Evolutionary conservation across 2,329 filamentous ascomycete genomes (phyloP), one percentile per base, ranked within the genome.

Genomic region (Akanthomyces uredinophilus): DNA sequence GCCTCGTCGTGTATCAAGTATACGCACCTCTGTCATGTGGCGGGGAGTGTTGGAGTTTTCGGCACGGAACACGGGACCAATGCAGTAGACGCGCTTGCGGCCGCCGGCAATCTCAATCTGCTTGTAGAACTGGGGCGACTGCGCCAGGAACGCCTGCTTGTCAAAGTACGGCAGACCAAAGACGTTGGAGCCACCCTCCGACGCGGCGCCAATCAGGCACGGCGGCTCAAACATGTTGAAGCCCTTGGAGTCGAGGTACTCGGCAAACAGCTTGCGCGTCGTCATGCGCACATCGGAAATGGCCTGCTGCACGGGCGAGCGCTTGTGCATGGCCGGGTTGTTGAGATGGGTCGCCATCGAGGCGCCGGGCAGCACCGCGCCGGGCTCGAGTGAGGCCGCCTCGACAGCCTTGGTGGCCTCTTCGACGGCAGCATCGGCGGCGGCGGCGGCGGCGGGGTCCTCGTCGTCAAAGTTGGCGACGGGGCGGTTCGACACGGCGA

Each of bases 91-190:
- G 56, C 87, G 85, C 79, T 93, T 85, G 69, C 90, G 83, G 27
- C 90, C 87, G 63, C 89, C 88, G 1, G 90, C 89, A 74, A 96
- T 92, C 72, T 93, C 87, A 75, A 90, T 87, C 72, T 96, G 91
- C 81, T 96, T 95, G 78, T 94, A 93, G 69, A 95, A 89, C 71
- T 95, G 91, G 6, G 91, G 91, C 6, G 86, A 89, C 73, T 93
- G 90, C 6, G 91, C 91, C 22, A 95, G 81, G 73, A 81, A 95
- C 1, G 92, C 94, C 66, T 89, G 85, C 71, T 89, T 86, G 67
- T 89, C 91, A 74, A 98, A 98, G 78, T 98, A 98, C 49, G 88
- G 87, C 68, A 98, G 81, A 69, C 88, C 83, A 75, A 99, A 98
- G 46, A 98, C 94, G 72, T 94, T 96, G 68, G 87, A 87, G 66